phyloP scores from a whole-genome alignment of 441 rosid species.

The Arabidopsis lyrata region DNA sequence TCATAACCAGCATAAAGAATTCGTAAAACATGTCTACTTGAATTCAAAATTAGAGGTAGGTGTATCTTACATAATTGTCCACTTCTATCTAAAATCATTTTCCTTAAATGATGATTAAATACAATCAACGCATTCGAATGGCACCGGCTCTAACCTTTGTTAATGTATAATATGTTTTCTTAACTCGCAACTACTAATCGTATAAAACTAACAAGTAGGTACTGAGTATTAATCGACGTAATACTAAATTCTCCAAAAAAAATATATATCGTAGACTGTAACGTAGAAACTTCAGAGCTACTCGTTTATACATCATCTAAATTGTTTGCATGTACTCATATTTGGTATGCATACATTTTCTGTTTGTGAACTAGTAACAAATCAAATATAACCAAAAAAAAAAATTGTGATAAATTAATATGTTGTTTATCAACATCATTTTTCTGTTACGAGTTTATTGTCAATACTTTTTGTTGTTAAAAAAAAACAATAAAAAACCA shows the following conservation, averaged over 20 bases:
- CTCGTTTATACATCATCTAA: slow-evolving; percentile 36
- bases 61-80: background rate
- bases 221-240: slow-evolving; percentile 7
- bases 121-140: background rate
- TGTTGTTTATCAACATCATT: background rate
- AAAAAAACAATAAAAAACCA: background rate
- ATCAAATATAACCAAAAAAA: background rate
- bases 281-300: slow-evolving; percentile 27
- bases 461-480: background rate
- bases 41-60: background rate
- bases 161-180: background rate
- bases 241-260: background rate
- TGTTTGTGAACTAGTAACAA: background rate
- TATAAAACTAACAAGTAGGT: background rate
- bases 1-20: background rate
- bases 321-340: slow-evolving; percentile 1
- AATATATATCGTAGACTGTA: background rate
- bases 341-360: slow-evolving; percentile 6
- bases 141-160: background rate
- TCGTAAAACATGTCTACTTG: background rate
- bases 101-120: background rate
- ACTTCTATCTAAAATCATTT: background rate
- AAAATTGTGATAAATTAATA: background rate
- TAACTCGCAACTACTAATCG: background rate
- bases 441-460: slow-evolving; percentile 17